These are phyloP conservation scores for Bruguiera gymnorhiza DNA, from an alignment of 345 rosid species.

Conservation along the genomic window DNA sequence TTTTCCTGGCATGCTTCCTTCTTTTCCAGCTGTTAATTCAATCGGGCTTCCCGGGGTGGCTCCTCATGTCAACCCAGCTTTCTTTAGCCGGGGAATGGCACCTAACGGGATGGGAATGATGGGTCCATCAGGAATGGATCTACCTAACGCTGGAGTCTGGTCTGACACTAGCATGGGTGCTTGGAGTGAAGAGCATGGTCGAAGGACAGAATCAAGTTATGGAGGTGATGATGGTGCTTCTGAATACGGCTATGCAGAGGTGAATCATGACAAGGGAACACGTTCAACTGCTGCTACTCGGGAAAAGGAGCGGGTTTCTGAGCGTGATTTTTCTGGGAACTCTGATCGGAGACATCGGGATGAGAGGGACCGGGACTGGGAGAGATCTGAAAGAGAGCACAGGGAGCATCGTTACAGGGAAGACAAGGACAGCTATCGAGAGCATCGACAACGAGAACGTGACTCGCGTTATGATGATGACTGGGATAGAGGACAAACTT, in stretches of 20 bases:
- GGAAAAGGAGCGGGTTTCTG: conserved; percentile 65
- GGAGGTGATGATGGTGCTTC: conserved; percentile 78
- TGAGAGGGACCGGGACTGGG: conserved; percentile 62
- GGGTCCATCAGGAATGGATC: conserved; percentile 59
- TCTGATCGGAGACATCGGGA: conserved; percentile 71
- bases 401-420: conserved; percentile 56
- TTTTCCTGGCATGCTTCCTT: conserved; percentile 58
- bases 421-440: conserved; percentile 64
- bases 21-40: conserved; percentile 62
- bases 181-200: conserved; percentile 73
- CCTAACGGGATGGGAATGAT: conserved; percentile 80
- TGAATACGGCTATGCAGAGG: conserved; percentile 75
- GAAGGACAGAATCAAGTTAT: conserved; percentile 80
- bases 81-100: conserved; percentile 73
- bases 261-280: conserved; percentile 58
- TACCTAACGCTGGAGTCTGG: conserved; percentile 80
- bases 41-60: conserved; percentile 79
- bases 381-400: conserved; percentile 52
- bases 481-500: conserved; percentile 66
- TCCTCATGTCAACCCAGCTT: conserved; percentile 83
- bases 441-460: conserved; percentile 64
- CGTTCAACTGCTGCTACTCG: conserved; percentile 44
- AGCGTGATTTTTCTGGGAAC: conserved; percentile 75
- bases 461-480: conserved; percentile 63
- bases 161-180: conserved; percentile 67